phyloP scores from a whole-genome alignment of 345 rosid species.

The Stellera chamaejasme region DNA sequence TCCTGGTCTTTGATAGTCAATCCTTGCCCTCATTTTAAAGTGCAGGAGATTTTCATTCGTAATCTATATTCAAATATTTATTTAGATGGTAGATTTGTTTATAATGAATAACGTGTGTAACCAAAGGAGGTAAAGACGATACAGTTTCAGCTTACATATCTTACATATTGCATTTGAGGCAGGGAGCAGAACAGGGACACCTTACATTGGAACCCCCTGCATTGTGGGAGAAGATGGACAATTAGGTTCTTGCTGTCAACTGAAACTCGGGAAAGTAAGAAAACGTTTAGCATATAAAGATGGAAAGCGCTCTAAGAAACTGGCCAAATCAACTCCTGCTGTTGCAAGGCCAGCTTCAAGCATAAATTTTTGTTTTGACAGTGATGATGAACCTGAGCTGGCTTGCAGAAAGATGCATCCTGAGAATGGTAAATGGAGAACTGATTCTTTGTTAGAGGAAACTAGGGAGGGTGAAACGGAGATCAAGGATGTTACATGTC shows the following conservation, averaged over 20 bases:
- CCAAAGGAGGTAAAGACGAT: not conserved
- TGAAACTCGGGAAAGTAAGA: conserved; percentile 18
- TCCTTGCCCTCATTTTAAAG: too few relatives aligned
- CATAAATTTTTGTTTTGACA: conserved; percentile 37
- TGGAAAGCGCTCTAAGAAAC: conserved; percentile 20
- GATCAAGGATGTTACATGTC: conserved; percentile 8
- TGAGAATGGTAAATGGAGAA: conserved; percentile 6
- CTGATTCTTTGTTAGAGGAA: conserved; percentile 7
- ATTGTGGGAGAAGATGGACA: conserved; percentile 15
- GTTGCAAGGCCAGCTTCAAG: conserved; percentile 13
- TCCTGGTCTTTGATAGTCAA: too few relatives aligned
- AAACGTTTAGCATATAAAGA: conserved; percentile 37
- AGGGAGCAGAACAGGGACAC: conserved; percentile 36
- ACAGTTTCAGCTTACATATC: not conserved
- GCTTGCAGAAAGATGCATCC: not conserved
- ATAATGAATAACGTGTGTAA: not conserved
- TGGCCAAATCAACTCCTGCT: conserved; percentile 38
- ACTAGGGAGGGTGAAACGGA: conserved; percentile 15
- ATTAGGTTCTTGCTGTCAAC: conserved; percentile 6
- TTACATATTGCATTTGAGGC: conserved; percentile 11
- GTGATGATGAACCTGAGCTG: conserved; percentile 35
- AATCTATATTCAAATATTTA: not conserved
- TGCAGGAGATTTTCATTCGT: not conserved
- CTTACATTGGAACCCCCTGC: conserved; percentile 20
- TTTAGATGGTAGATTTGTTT: not conserved